Conservation (phyloP, 1,139 yeast species). For the Pichia sp. region DNA sequence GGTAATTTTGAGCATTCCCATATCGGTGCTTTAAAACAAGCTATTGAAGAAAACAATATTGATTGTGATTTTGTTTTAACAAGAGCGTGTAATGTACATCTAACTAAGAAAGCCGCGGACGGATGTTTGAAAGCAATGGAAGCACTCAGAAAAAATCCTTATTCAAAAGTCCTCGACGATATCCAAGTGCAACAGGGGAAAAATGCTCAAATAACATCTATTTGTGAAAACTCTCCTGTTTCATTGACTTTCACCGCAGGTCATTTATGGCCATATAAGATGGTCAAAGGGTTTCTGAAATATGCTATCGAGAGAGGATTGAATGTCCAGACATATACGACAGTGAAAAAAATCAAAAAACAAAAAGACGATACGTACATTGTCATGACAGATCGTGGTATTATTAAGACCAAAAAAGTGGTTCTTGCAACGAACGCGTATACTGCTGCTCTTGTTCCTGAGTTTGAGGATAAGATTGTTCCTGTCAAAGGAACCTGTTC, state of each 20-base stretch:
- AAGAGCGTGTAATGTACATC: slow-evolving; percentile 29
- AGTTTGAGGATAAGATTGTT: slow-evolving; percentile 17
- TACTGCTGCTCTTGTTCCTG: slow-evolving; percentile 26
- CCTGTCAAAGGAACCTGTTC: slow-evolving; percentile 23
- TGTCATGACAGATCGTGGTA: slow-evolving; percentile 28
- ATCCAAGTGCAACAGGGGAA: slow-evolving; percentile 18
- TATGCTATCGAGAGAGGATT: slow-evolving; percentile 27
- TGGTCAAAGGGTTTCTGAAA: slow-evolving; percentile 29
- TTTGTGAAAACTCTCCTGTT: slow-evolving; percentile 22
- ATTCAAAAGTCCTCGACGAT: slow-evolving; percentile 13
- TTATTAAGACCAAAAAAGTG: slow-evolving; percentile 26
- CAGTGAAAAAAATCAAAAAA: slow-evolving; percentile 5
- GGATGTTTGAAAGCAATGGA: slow-evolving; percentile 6
- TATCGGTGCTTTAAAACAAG: slow-evolving; percentile 16
- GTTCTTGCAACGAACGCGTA: slow-evolving; percentile 35
- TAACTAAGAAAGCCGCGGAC: slow-evolving; percentile 12
- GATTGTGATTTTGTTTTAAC: slow-evolving; percentile 30
- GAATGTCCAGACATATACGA: slow-evolving; percentile 34
- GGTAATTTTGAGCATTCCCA: slow-evolving; percentile 28
- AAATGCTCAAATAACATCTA: slow-evolving; percentile 16
- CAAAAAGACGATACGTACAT: slow-evolving; percentile 18
- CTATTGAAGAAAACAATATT: slow-evolving; percentile 26
- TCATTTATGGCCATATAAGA: slow-evolving; percentile 36
- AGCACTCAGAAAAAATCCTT: slow-evolving; percentile 18
- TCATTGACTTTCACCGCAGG: slow-evolving; percentile 32